Conservation (phyloP, 2,329 filamentous ascomycete genomes). For the Fusarium incarnatum region DNA sequence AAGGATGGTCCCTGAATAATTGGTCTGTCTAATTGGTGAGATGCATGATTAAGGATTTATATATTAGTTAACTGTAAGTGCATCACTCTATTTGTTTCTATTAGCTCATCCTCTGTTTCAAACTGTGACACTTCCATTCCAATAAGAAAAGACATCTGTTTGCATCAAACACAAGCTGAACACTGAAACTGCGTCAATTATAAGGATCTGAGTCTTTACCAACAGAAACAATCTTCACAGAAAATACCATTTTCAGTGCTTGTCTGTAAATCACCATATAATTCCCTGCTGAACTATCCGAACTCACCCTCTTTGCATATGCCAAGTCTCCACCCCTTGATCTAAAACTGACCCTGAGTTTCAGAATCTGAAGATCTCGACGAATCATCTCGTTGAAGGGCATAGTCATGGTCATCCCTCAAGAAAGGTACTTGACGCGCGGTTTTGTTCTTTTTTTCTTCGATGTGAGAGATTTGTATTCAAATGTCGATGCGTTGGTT, state of each 20-base stretch:
- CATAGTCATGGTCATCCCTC: not conserved
- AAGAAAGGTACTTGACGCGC: slow-evolving; percentile 1
- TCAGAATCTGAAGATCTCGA: slow-evolving; percentile 37
- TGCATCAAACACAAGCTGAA: slow-evolving; percentile 16
- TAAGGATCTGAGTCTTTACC: not conserved
- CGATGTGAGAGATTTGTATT: slow-evolving; percentile 15
- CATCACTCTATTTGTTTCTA: slow-evolving; percentile 17
- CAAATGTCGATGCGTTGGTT: slow-evolving; percentile 9
- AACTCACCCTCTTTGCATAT: not conserved
- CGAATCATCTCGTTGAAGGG: slow-evolving; percentile 27
- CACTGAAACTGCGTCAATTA: slow-evolving; percentile 7
- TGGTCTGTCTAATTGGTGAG: not conserved
- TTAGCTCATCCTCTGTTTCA: slow-evolving; percentile 31
- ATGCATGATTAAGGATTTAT: slow-evolving; percentile 1
- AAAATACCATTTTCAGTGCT: not conserved
- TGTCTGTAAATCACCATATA: slow-evolving; percentile 30
- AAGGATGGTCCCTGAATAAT: slow-evolving; percentile 18
- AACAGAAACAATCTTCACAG: not conserved
- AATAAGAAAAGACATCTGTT: not conserved
- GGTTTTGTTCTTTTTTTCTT: slow-evolving; percentile 5
- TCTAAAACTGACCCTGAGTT: slow-evolving; percentile 39
- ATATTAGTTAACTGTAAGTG: not conserved
- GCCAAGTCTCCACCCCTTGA: slow-evolving; percentile 32
- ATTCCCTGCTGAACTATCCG: slow-evolving; percentile 2
- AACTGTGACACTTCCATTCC: slow-evolving; percentile 15